phyloP scores from a whole-genome alignment of 2,329 filamentous ascomycete genomes.

The Exophiala xenobiotica region DNA sequence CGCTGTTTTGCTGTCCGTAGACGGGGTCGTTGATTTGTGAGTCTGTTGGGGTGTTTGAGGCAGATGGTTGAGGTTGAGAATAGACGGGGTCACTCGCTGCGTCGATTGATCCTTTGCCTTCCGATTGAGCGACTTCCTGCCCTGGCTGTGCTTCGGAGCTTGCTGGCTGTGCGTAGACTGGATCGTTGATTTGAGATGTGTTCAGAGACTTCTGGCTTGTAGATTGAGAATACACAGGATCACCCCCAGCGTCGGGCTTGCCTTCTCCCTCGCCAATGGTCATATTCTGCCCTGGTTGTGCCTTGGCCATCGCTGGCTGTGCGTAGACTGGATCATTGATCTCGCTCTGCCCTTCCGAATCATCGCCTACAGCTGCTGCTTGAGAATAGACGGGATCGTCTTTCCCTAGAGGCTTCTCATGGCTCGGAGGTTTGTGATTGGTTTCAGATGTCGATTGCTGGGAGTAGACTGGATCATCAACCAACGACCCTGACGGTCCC shows the following conservation, averaged over 20 bases:
- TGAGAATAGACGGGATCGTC: neutral
- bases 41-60: neutral
- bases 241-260: neutral
- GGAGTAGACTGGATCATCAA: too few species aligned
- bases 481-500: too few species aligned
- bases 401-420: too few species aligned
- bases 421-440: too few species aligned
- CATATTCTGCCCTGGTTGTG: neutral
- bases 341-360: neutral
- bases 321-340: slow-evolving; percentile 16
- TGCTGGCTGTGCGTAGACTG: slow-evolving; percentile 6
- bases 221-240: neutral
- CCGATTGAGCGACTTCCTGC: neutral
- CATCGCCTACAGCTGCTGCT: neutral
- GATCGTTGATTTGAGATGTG: slow-evolving; percentile 6
- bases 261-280: neutral
- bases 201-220: neutral
- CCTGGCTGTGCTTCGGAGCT: neutral
- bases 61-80: slow-evolving; percentile 16
- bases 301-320: neutral
- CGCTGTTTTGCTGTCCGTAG: slow-evolving; percentile 10
- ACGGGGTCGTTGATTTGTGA: slow-evolving; percentile 16
- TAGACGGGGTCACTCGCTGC: slow-evolving; percentile 13
- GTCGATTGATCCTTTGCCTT: neutral
- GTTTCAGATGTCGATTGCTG: too few species aligned